Percentiles rank a stretch among this genome's conserved stretches.
Evolutionary conservation across 1,284 basidiomycete genomes (phyloP).

Genomic region (Xanthoconium separans): DNA sequence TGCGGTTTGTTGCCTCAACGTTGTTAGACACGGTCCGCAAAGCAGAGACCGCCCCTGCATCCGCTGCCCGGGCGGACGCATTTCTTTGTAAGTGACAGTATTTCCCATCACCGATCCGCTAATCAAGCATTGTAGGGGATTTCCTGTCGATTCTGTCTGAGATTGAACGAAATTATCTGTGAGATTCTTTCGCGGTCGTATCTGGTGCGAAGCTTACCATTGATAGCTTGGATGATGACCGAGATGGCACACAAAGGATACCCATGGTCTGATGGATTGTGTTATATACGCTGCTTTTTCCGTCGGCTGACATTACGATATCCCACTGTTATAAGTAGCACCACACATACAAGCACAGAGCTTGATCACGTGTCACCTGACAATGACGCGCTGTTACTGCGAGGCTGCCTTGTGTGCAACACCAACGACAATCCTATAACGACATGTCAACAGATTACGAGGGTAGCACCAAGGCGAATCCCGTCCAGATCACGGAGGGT

Average conservation of each 20-base stretch:
- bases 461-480: slow-evolving; percentile 26
- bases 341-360: background rate
- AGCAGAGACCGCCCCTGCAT: slow-evolving; percentile 71
- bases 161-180: slow-evolving; percentile 85
- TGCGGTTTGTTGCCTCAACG: slow-evolving; percentile 86
- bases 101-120: slow-evolving; percentile 1
- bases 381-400: background rate
- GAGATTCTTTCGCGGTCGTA: slow-evolving; percentile 32
- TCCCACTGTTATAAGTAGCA: background rate
- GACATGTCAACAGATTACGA: slow-evolving; percentile 26
- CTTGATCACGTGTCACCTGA: slow-evolving; percentile 17
- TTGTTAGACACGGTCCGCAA: slow-evolving; percentile 83
- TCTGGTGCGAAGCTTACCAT: slow-evolving; percentile 16
- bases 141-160: slow-evolving; percentile 86
- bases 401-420: background rate
- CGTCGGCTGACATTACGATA: no score
- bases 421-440: background rate
- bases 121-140: slow-evolving; percentile 58
- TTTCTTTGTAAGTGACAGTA: slow-evolving; percentile 62
- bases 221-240: slow-evolving; percentile 68
- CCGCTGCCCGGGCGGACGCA: slow-evolving; percentile 75
- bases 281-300: no score
- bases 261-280: slow-evolving; percentile 33
- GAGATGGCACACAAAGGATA: slow-evolving; percentile 61
- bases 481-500: slow-evolving; percentile 37